Base-by-base conservation (phyloP, 2,329 filamentous ascomycete species). In the Trichoderma atrobrunneum region DNA sequence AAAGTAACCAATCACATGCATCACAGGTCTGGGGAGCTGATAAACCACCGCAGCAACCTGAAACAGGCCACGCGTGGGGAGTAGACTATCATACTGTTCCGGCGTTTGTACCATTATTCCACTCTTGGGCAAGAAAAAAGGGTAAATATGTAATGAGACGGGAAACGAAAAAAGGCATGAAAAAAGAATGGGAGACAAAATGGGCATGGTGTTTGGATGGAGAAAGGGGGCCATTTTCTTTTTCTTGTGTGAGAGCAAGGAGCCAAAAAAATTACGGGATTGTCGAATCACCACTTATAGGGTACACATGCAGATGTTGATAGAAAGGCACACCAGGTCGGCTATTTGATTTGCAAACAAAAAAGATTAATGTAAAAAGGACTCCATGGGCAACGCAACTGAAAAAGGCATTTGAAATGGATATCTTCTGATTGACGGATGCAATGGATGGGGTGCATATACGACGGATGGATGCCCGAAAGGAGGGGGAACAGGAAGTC, bases 1-100 rank as follows among this genome's bases (percentile, higher is more conserved):
- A 81, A 98, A 97, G 83, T 98, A 86, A 78, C 72, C n/a, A 36
- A 14, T 43, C n/a, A 5, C 28, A 32, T 30, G 24, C 30, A 48
- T 39, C 1, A 68, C 21, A 59, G 18, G 24, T 21, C 12, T 24
- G 28, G 10, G 1, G 1, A 43, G 14, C 60, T 24, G n/a, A 34
- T 28, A 43, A 24, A 39, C 26, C 56, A 34, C 16, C n/a, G 39
- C 34, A 12, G 30, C 18, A 34, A 34, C 57, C 12, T 34, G 3
- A 36, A n/a, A 28, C 5, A 28, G 28, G 18, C 30, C 26, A 39
- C 28, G 18, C 24, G 51, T 18, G 57, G 30, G 57, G 28, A 7
- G 28, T 21, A 34, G 57, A 21, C 28, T n/a, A 12, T 11, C 21
- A 11, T 39, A 61, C n/a, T 62, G 57, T 26, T 61, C 28, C 8